Base-by-base conservation (phyloP, 108 stramenopile genomes). In the Poteriospumella lacustris region DNA sequence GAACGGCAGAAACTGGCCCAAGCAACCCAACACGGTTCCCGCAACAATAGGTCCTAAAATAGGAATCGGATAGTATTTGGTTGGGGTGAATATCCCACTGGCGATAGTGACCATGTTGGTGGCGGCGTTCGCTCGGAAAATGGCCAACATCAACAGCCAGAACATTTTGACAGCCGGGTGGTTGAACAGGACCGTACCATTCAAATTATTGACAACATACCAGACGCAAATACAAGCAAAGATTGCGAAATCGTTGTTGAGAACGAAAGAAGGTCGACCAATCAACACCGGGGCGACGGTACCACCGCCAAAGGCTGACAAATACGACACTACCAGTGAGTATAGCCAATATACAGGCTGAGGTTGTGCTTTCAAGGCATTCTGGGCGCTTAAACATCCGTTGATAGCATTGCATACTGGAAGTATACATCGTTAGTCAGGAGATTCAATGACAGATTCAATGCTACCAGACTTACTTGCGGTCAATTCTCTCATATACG, bases 271-370 rank as follows among this genome's bases (percentile, higher is more conserved):
- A 33, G 82, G 80, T 77, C 78, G 79, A 60, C 83, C 83, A 43
- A 83, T 72, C 31, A 84, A 81, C 43, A 84, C 68, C 41, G 83
- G 83, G 42, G 82, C 82, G 3, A 82, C 28, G 59, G 78, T 84
- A 40, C 83, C 83, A 3, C 83, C 83, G 1, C 81, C 83, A 42
- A 82, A 84, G 31, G 36, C 79, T 70, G 78, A 44, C 36, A 83
- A 33, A 80, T 78, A 80, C 39, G 76, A 73, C 43, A 83, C 62
- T 12, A 84, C 79, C 12, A 84, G 75, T 0, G 75, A 76, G 78
- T 82, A 78, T 43, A 81, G 81, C 83, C 83, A 84, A 69, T 79
- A 84, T n/a, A n/a, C n/a, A n/a, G n/a, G n/a, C n/a, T n/a, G n/a
- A n/a, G n/a, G n/a, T n/a, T n/a, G n/a, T n/a, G n/a, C n/a, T n/a